These are phyloP conservation scores for Licmophora abbreviata DNA, from an alignment of 108 stramenopile species.

Conservation along the genomic window DNA sequence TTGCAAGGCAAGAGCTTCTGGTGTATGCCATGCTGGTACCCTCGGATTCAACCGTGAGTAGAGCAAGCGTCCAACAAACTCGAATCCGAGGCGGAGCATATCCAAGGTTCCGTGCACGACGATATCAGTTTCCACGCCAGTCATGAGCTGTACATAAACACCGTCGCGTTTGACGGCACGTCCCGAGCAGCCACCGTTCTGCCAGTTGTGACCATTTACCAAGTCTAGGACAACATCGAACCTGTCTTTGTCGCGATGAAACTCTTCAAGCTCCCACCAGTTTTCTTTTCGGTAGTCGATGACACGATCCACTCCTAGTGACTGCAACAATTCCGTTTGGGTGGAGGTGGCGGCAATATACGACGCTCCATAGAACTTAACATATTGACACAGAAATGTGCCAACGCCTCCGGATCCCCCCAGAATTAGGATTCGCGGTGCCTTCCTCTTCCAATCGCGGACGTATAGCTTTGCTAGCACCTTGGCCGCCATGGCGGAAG, in stretches of 20 bases:
- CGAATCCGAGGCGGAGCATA: not conserved
- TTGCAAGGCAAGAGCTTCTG: not conserved
- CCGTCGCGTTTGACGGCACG: not conserved
- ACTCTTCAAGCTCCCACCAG: constrained; percentile 32
- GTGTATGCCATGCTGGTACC: constrained; percentile 11
- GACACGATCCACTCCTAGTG: constrained; percentile 38
- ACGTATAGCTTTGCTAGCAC: constrained; percentile 15
- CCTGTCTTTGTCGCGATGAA: not conserved
- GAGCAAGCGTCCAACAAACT: constrained; percentile 5
- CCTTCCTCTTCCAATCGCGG: no score
- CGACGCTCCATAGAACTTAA: constrained; percentile 22
- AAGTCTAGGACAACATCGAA: not conserved
- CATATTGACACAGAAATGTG: constrained; percentile 25
- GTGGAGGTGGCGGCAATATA: constrained; percentile 32
- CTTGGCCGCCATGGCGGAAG: constrained; percentile 19
- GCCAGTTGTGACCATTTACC: not conserved
- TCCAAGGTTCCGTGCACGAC: not conserved
- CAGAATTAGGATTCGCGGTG: constrained; percentile 36
- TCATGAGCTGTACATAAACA: not conserved
- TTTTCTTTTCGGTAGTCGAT: constrained; percentile 38
- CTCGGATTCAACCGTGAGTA: constrained; percentile 21
- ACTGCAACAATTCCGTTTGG: constrained; percentile 19
- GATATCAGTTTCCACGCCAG: not conserved
- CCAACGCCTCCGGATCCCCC: constrained; percentile 55
- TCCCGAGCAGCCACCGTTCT: not conserved